phyloP scores from a whole-genome alignment of 2,329 filamentous ascomycete species.

The Apiospora marii region DNA sequence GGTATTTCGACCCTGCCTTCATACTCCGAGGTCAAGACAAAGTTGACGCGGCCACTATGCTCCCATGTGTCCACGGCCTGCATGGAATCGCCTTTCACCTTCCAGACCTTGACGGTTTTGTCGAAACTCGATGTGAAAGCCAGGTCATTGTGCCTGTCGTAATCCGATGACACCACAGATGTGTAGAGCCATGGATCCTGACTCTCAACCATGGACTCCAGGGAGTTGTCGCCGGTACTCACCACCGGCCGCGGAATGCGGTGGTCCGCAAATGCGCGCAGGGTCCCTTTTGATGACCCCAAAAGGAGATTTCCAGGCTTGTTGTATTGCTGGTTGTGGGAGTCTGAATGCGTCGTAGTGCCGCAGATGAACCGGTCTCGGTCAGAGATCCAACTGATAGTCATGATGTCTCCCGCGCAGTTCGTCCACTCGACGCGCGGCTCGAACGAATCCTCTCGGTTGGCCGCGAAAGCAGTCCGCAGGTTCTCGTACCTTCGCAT shows the following conservation, averaged over 20 bases:
- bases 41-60: constrained; percentile 68
- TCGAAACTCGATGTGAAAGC: constrained; percentile 70
- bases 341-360: constrained; percentile 68
- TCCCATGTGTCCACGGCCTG: constrained; percentile 57
- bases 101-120: constrained; percentile 67
- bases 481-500: constrained; percentile 54
- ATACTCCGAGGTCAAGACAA: constrained; percentile 63
- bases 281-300: constrained; percentile 54
- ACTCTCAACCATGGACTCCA: constrained; percentile 62
- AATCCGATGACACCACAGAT: constrained; percentile 69
- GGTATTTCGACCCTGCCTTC: constrained; percentile 23
- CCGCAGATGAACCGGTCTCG: constrained; percentile 64
- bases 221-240: constrained; percentile 61
- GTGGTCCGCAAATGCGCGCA: constrained; percentile 64
- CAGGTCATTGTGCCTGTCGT: constrained; percentile 52
- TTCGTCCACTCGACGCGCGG: constrained; percentile 64
- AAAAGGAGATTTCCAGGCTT: constrained; percentile 68
- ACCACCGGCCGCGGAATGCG: constrained; percentile 63
- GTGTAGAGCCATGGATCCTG: constrained; percentile 71
- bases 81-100: constrained; percentile 53
- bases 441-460: constrained; percentile 60
- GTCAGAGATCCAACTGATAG: constrained; percentile 64
- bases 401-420: constrained; percentile 68
- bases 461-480: constrained; percentile 51
- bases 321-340: constrained; percentile 72